Base-by-base conservation (phyloP, 164 flowering plant species). In the Stephania japonica region DNA sequence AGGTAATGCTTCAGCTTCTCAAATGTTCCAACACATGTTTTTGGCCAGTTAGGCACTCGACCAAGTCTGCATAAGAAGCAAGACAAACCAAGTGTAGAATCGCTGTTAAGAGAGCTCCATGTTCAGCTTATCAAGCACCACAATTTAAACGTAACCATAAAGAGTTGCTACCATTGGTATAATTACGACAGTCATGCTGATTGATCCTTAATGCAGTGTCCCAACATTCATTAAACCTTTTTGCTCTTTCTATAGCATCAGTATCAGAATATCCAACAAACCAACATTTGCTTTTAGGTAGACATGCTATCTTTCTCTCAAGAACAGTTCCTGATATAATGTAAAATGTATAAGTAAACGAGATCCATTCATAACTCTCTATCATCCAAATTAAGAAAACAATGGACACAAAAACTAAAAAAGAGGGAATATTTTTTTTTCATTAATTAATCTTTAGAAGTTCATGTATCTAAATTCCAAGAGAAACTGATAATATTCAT, bases 141-240 rank as follows among this genome's bases (percentile, higher is more conserved):
- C 61, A 53, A 53, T 53, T 53, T 53, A n/a, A 25, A 70, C 27
- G 24, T 26, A 9, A 7, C 21, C 24, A 25, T 4, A 10, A 50
- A 66, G 27, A 5, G 25, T 70, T 43, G 4, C 62, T 78, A 90
- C 97, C 94, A 66, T 89, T 83, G 49, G 91, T 80, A 72, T 90
- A 92, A 79, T 92, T 78, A 41, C 94, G 86, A 72, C 97, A 92
- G 62, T 92, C 97, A 67, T 90, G 92, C 32, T 73, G 79, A 19
- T 95, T 91, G 63, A 90, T 71, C 26, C 75, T 81, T 77, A 92
- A 77, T 72, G 86, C 84, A 18, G 88, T 84, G 10, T 82, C 70
- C 94, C 97, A 92, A 6, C 43, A 42, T 27, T 83, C 65, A 71
- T 82, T 88, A 85, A 84, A 92, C 27, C 74, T 64, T 27, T 67